Evolutionary conservation across 176 grass and related monocot genomes (phyloP).

Genomic region (Puya raimondii): DNA sequence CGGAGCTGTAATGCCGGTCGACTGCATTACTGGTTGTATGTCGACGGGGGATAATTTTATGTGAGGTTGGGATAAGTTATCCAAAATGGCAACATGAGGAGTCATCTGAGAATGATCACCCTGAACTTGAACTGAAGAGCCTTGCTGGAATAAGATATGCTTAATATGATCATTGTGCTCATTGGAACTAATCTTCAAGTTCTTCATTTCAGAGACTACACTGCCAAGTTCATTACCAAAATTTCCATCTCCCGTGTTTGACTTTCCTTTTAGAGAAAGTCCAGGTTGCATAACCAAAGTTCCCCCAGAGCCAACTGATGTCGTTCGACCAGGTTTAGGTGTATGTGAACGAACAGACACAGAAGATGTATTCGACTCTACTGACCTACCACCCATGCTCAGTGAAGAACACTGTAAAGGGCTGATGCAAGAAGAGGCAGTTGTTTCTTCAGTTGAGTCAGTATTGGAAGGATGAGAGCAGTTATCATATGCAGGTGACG

Average conservation of each 20-base stretch:
- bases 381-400: conserved; percentile 19
- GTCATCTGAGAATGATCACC: conserved; percentile 6
- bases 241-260: neutral
- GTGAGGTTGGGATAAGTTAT: conserved; percentile 10
- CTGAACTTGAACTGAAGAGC: conserved; percentile 40
- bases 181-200: conserved; percentile 33
- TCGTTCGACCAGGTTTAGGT: conserved; percentile 23
- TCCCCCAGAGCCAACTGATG: too few relatives aligned
- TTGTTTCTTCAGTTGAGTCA: conserved; percentile 25
- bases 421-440: conserved; percentile 28
- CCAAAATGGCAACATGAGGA: neutral
- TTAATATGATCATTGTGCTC: conserved; percentile 4
- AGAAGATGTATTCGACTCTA: conserved; percentile 30
- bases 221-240: conserved; percentile 34
- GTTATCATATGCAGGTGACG: conserved; percentile 37
- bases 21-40: conserved; percentile 47
- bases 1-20: conserved; percentile 39
- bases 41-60: conserved; percentile 45
- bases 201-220: conserved; percentile 38
- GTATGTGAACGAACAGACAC: neutral
- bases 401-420: conserved; percentile 33
- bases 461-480: conserved; percentile 41
- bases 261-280: conserved; percentile 34
- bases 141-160: conserved; percentile 17
- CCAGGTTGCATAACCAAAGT: too few relatives aligned